phyloP scores from a whole-genome alignment of 176 grass and related monocot species.

The Aegilops umbellulata region DNA sequence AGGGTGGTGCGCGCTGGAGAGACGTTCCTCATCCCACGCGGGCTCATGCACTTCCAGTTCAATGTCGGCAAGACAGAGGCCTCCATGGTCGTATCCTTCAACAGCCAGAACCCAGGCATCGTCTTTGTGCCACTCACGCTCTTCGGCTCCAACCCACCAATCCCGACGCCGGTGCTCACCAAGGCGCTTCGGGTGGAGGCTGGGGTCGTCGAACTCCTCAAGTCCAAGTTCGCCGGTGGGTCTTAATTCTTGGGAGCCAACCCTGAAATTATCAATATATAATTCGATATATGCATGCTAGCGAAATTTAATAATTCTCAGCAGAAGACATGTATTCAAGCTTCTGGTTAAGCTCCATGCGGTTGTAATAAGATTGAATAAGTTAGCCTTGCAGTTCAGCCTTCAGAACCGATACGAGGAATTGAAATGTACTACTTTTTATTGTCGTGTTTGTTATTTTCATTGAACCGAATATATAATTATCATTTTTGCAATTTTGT shows the following conservation, averaged over 20 bases:
- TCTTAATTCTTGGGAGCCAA: not conserved
- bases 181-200: constrained; percentile 54
- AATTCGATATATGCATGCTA: not conserved
- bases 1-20: constrained; percentile 43
- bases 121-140: constrained; percentile 37
- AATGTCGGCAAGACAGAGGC: constrained; percentile 47
- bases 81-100: constrained; percentile 46
- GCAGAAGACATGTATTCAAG: no score
- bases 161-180: constrained; percentile 46
- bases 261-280: not conserved
- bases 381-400: no score
- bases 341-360: no score
- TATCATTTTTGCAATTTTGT: no score
- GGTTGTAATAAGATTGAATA: no score
- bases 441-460: no score
- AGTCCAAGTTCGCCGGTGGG: constrained; percentile 49
- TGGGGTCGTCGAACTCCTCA: constrained; percentile 39
- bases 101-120: constrained; percentile 58
- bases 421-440: no score
- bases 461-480: no score
- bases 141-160: constrained; percentile 54
- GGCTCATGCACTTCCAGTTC: constrained; percentile 73
- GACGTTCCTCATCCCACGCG: constrained; percentile 57
- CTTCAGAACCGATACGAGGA: no score
- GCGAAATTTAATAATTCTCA: no score